phyloP scores from a whole-genome alignment of 352 stramenopile species.

The Phytopythium kandeliae region DNA sequence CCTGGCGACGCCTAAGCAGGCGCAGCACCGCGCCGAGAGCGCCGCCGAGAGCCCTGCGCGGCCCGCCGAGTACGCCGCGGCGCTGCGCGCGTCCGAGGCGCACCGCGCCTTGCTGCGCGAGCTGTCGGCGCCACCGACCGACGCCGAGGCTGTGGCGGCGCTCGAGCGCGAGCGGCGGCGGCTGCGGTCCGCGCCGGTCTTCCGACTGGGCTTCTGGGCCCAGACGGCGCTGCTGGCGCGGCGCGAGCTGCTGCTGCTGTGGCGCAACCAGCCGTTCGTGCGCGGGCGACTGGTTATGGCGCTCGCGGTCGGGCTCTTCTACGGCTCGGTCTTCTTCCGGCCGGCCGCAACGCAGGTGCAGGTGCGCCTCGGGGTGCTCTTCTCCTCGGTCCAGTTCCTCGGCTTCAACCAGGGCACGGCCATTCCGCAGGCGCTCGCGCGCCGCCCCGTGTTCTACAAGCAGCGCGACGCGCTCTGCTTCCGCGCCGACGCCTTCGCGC shows the following conservation, averaged over 20 bases:
- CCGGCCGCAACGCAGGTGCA: conserved; percentile 9
- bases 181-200: conserved; percentile 7
- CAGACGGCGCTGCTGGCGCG: conserved; percentile 2
- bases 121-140: background rate
- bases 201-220: conserved; percentile 9
- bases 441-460: conserved; percentile 54
- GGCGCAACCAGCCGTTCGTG: conserved; percentile 14
- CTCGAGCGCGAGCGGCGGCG: background rate
- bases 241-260: conserved; percentile 31
- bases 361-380: conserved; percentile 48
- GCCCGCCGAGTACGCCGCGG: background rate
- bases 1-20: conserved; percentile 9
- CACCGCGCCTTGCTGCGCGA: background rate
- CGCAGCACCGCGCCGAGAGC: background rate
- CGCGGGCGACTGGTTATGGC: background rate
- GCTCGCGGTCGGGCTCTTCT: conserved; percentile 9
- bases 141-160: background rate
- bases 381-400: conserved; percentile 52
- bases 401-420: conserved; percentile 51
- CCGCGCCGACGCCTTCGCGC: background rate
- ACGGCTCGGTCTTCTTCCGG: conserved; percentile 15
- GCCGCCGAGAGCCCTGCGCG: background rate
- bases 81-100: background rate
- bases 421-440: conserved; percentile 51
- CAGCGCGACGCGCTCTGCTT: too few species aligned